A percentile compares a stretch with the other conserved stretches of the same genome.
Evolutionary conservation across 2,329 filamentous ascomycete species (phyloP).

Genomic region (Sclerotinia minor): DNA sequence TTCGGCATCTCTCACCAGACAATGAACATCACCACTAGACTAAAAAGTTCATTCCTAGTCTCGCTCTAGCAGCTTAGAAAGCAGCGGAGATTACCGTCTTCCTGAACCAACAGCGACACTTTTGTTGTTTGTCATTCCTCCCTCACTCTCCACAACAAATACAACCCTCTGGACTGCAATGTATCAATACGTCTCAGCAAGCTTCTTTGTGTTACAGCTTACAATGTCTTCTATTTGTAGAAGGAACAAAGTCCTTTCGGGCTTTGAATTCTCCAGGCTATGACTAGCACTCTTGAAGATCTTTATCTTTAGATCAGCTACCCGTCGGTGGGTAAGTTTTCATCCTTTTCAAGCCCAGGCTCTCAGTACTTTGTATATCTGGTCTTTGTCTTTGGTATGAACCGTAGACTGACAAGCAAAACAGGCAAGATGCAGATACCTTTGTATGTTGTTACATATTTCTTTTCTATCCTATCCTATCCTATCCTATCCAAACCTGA

Average conservation of each 20-base stretch:
- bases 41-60: background rate
- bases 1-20: too few relatives aligned
- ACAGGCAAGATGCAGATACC: background rate
- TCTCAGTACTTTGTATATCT: too few relatives aligned
- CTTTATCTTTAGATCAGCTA: background rate
- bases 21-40: background rate
- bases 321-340: background rate
- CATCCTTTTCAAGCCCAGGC: background rate
- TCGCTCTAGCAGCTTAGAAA: background rate
- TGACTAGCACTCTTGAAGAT: background rate
- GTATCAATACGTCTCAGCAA: background rate
- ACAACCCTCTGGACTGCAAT: background rate
- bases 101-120: background rate
- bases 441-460: constrained; percentile 1
- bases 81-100: background rate
- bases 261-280: background rate
- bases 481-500: background rate
- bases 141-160: background rate
- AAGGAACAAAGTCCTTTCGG: background rate
- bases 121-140: background rate
- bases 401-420: background rate
- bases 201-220: constrained; percentile 10
- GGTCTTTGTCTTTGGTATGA: background rate
- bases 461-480: background rate
- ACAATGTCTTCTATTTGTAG: background rate